Base-by-base conservation (phyloP, 176 grass and related monocot species). In the Alloteropsis semialata region DNA sequence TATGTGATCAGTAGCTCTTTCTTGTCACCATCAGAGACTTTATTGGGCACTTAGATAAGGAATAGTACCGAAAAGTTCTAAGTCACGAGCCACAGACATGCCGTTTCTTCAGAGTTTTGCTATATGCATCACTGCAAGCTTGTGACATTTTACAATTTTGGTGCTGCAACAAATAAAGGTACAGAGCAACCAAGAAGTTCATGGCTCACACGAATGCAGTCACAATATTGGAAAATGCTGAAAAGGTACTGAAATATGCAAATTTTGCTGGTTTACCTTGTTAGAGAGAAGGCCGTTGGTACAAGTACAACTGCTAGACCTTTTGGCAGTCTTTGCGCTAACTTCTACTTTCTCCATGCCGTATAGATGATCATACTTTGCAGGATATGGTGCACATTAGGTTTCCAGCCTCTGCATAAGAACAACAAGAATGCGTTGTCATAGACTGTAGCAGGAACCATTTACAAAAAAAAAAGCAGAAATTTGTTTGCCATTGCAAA, bases 161-260 rank as follows among this genome's bases (percentile, higher is more conserved):
- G 61, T 93, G 86, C 49, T 89, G 76, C 12, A 91, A 57, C 79
- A 97, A 91, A 72, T 91, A 91, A 10, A 82, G 67, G 38, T 93
- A 91, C 39, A 97, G 56, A 1, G 88, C 86, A 41, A 93, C 91
- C 80, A 97, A 73, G 69, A 93, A 97, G 76, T 97, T 91, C 89
- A 97, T n/a, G 25, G 91, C 87, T 77, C 91, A 65, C 46, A 64
- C n/a, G 72, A 55, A 78, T n/a, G 25, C 17, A 55, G 44, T 42
- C 44, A n/a, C 77, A 24, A 8, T 38, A 48, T 19, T 61, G 61
- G 49, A 38, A 32, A 55, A 13, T 10, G 14, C 7, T 27, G 50
- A 28, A 60, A 39, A 29, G 56, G 6, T 34, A 69, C 25, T 36
- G 68, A 28, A 78, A 30, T 63, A 43, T 25, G 42, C 59, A 61